These are phyloP conservation scores for Cardamine resedifolia DNA, from an alignment of 345 rosid genomes.

Conservation along the genomic window DNA sequence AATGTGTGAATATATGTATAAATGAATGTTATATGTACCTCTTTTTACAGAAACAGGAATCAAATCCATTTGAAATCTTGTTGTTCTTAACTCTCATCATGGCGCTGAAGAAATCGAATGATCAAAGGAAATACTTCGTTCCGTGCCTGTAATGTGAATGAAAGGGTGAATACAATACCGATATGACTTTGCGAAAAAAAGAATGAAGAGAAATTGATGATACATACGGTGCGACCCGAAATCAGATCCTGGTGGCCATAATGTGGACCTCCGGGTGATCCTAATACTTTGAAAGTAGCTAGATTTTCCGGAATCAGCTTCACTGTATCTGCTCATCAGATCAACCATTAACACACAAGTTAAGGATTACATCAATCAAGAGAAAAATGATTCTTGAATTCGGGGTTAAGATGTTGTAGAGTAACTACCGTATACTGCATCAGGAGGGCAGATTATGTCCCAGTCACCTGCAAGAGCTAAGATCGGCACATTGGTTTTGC, in stretches of 20 bases:
- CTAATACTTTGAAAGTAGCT: conserved; percentile 64
- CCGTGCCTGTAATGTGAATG: conserved; percentile 48
- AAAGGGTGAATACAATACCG: background rate
- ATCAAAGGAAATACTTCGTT: conserved; percentile 59
- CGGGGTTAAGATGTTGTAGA: background rate
- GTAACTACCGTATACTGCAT: conserved; percentile 74
- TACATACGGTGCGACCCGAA: conserved; percentile 61
- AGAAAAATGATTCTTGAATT: background rate
- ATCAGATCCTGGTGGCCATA: conserved; percentile 85
- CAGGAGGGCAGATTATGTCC: conserved; percentile 72
- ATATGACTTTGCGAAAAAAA: background rate
- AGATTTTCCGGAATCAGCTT: conserved; percentile 62
- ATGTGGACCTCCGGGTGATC: conserved; percentile 77
- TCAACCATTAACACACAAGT: background rate
- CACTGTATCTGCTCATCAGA: conserved; percentile 59
- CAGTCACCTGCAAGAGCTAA: conserved; percentile 83
- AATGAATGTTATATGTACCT: conserved; percentile 4
- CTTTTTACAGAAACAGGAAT: conserved; percentile 17
- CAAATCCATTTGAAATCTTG: background rate
- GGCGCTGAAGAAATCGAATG: conserved; percentile 52
- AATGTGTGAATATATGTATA: background rate
- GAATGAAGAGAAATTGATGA: background rate
- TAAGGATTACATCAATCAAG: background rate
- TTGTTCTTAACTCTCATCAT: conserved; percentile 43
- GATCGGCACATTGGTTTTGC: conserved; percentile 69